Evolutionary conservation across 2,329 filamentous ascomycete species (phyloP), one percentile per base, ranked within the genome.

Genomic region (Sporothrix humicola): DNA sequence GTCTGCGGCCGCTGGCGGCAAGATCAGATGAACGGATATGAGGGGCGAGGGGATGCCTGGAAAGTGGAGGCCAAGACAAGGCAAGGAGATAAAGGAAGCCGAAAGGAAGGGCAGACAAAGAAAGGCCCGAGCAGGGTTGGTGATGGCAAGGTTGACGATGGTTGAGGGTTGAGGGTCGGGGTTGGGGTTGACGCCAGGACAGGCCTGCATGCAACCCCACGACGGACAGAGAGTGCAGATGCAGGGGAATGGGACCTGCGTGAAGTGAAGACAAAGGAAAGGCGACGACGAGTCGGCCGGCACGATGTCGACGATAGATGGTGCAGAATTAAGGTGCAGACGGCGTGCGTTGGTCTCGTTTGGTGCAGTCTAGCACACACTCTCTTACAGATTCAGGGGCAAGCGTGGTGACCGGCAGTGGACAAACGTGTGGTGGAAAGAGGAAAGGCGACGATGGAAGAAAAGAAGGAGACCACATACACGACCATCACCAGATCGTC

Each of bases 21-120:
- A 65, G 31, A 61, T 61, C 58, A 61, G 58, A 61, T 61, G 58
- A 61, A 61, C 58, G 58, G 31, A 20, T 4, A 61, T 4, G 3
- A 42, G 59, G n/a, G n/a, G n/a, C n/a, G n/a, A n/a, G n/a, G n/a
- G n/a, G n/a, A n/a, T n/a, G n/a, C n/a, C n/a, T n/a, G n/a, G n/a
- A n/a, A 7, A 37, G 31, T 37, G 31, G 31, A 37, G 4, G 31
- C 31, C 31, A 15, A 48, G 46, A 48, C 9, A 56, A 10, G 52
- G 23, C 56, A 59, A 59, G 26, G 23, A 8, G 63, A 50, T 15
- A 31, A 31, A 15, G 59, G 31, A 37, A 46, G 17, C 31, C 7
- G 58, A 37, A 63, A 63, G 12, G 61, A 26, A 12, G 20, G 58
- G 13, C 9, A 4, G 58, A 37, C 31, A 20, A 63, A 63, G 58